phyloP scores from a whole-genome alignment of 805 yeast genomes.

The Metschnikowia noctiluminum region DNA sequence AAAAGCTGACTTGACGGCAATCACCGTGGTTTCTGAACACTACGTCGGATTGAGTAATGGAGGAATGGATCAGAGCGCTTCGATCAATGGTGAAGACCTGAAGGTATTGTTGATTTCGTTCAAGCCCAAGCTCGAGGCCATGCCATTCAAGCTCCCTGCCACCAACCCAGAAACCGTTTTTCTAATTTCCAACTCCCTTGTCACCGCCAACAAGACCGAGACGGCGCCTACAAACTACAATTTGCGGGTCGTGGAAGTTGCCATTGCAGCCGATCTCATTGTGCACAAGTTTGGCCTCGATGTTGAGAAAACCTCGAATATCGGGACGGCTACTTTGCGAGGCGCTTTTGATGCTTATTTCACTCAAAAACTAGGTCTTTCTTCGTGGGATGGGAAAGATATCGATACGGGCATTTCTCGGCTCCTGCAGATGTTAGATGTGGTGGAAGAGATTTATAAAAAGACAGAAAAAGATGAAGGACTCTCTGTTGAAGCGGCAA shows the following conservation, averaged over 20 bases:
- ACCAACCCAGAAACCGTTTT: constrained; percentile 45
- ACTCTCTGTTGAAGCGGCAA: constrained; percentile 48
- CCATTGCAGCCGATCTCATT: constrained; percentile 59
- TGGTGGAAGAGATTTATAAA: constrained; percentile 42
- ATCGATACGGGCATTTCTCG: constrained; percentile 40
- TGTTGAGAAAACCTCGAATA: constrained; percentile 47
- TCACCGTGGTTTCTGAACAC: constrained; percentile 66
- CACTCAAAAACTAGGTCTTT: constrained; percentile 26
- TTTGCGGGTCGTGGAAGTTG: constrained; percentile 68
- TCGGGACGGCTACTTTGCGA: constrained; percentile 56
- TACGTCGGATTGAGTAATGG: constrained; percentile 73
- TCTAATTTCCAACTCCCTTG: constrained; percentile 61
- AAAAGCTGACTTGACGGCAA: constrained; percentile 51
- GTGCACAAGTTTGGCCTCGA: constrained; percentile 46
- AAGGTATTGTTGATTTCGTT: constrained; percentile 61
- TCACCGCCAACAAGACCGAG: constrained; percentile 61
- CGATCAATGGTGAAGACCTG: constrained; percentile 56
- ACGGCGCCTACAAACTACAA: constrained; percentile 70
- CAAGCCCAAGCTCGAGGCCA: constrained; percentile 54
- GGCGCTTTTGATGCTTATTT: constrained; percentile 58
- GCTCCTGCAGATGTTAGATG: constrained; percentile 37
- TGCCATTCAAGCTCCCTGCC: constrained; percentile 52
- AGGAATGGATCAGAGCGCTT: constrained; percentile 79
- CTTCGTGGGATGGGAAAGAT: constrained; percentile 45
- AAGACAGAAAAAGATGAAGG: constrained; percentile 38